Evolutionary conservation across 163 green algal species (phyloP), one percentile per base, ranked within the genome.

Genomic region (Coccomyxa subellipsoidea): DNA sequence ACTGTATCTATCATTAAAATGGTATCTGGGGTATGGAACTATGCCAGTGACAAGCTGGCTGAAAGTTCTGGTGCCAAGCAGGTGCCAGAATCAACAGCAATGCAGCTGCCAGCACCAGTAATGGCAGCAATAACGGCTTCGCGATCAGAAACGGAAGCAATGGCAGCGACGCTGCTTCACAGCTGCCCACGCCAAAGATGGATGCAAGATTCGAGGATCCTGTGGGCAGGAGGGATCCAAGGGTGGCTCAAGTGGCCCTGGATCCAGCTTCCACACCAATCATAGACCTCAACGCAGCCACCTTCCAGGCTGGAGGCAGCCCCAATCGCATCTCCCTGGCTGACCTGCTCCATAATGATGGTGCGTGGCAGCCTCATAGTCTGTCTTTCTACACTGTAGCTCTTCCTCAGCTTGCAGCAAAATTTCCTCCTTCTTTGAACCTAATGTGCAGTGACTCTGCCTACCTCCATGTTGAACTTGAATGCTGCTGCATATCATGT

Each of bases 191-290:
- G 2, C 66, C 66, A 36, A 18, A 32, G n/a, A 34, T n/a, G 27
- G 66, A 35, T 32, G 29, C 66, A 18, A 73, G 66, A 73, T 73
- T 73, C 27, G 29, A 73, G 66, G 66, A 32, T 8, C 29, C 66
- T 4, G 8, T 73, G n/a, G 66, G 66, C 66, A 27, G 66, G n/a
- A 34, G n/a, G 7, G n/a, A 34, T 36, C 66, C 66, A 73, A 34
- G 27, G 27, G 66, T 73, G n/a, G 66, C 39, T 82, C 84, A 47
- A 88, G 71, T 78, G 31, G 71, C 71, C n/a, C 71, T 78, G 32
- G 71, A 78, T 54, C 71, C 71, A 12, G 71, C 12, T 7, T 31
- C 34, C 31, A 78, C 32, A 1, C 34, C 71, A 12, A 38, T 78
- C 1, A 34, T 78, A 3, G 71, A 78, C 71, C 71, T 78, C 4